A percentile compares a stretch with the other conserved stretches of the same genome.
Evolutionary conservation across 495 filamentous ascomycete genomes (phyloP).

Genomic region (Diplogelasinospora grovesii): DNA sequence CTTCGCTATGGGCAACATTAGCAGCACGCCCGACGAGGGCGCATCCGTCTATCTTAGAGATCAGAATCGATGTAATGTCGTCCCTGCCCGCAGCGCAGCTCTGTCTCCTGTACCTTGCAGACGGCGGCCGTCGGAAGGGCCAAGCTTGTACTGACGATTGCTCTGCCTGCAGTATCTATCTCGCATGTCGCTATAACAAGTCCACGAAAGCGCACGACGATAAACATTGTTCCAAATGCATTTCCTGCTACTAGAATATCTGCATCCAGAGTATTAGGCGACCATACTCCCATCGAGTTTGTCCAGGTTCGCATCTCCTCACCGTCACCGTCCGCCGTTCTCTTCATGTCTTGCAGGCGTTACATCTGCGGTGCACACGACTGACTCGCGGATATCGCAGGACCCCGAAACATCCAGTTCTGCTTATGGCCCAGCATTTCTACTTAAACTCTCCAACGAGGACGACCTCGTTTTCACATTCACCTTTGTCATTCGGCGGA

Average conservation of each 20-base stretch:
- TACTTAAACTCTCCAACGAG: slow-evolving; percentile 81
- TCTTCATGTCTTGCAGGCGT: slow-evolving; percentile 6
- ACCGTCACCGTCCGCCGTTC: slow-evolving; percentile 4
- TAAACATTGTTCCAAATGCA: slow-evolving; percentile 78
- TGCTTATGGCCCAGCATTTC: slow-evolving; percentile 58
- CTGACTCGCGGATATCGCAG: slow-evolving; percentile 37
- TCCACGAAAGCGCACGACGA: slow-evolving; percentile 61
- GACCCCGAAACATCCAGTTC: slow-evolving; percentile 65
- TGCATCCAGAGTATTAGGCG: slow-evolving; percentile 66
- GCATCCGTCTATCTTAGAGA: slow-evolving; percentile 79
- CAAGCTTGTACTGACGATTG: slow-evolving; percentile 12
- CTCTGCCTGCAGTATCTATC: slow-evolving; percentile 58
- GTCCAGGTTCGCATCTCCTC: slow-evolving; percentile 61
- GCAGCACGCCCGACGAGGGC: slow-evolving; percentile 84
- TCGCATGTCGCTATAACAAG: slow-evolving; percentile 74
- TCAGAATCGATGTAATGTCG: slow-evolving; percentile 71
- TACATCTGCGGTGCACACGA: too few relatives aligned
- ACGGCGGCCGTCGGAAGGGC: neutral
- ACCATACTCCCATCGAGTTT: slow-evolving; percentile 76
- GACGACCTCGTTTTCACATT: slow-evolving; percentile 90
- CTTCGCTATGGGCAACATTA: slow-evolving; percentile 81
- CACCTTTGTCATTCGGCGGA: slow-evolving; percentile 78
- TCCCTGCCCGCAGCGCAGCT: slow-evolving; percentile 10
- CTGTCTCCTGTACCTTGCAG: neutral
- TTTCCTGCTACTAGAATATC: slow-evolving; percentile 78